Evolutionary conservation across 78 protist species (phyloP), one percentile per base, ranked within the genome.

Genomic region (Pelomyxa schiedti): DNA sequence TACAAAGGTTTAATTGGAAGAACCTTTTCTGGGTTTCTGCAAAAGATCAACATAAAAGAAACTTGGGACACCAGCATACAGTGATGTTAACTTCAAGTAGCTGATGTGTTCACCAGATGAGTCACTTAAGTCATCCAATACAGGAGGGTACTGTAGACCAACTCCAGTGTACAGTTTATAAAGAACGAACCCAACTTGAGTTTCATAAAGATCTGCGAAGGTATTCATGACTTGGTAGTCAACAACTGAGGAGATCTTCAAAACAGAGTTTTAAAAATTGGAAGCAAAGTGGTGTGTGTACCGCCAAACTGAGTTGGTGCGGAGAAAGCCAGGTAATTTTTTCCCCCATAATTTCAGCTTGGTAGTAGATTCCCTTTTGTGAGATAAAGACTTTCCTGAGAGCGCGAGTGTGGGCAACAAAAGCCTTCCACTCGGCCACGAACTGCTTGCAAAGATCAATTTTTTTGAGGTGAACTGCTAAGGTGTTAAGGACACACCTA

Each of bases 291-390:
- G 66, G 2, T 39, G 42, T 40, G 75, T 2, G 40, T 63, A 68
- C 29, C 24, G 36, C 63, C 63, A 52, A 52, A 52, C 24, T 16
- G 58, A 47, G 16, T 16, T 16, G 58, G 58, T 47, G 16, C 58
- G 99, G 99, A 29, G 74, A 90, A 4, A 92, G 24, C 98, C 98
- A 97, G 9, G 95, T 91, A 77, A 97, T 43, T 8, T 78, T 32
- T 41, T 70, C 79, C 3, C 98, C 98, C 68, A 41, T 16, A 52
- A 97, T 74, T 4, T 81, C 78, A 1, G 95, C 96, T 75, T 90
- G 95, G 47, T 85, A 93, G 86, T 93, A 93, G 79, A 86, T 64
- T 42, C 99, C 99, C 80, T 95, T 95, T 87, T 95, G 83, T 28
- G 98, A 90, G 35, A 95, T 64, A 82, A 97, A 97, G 8, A 75